phyloP scores from a whole-genome alignment of 148 eudicot species.

The Arbutus unedo region DNA sequence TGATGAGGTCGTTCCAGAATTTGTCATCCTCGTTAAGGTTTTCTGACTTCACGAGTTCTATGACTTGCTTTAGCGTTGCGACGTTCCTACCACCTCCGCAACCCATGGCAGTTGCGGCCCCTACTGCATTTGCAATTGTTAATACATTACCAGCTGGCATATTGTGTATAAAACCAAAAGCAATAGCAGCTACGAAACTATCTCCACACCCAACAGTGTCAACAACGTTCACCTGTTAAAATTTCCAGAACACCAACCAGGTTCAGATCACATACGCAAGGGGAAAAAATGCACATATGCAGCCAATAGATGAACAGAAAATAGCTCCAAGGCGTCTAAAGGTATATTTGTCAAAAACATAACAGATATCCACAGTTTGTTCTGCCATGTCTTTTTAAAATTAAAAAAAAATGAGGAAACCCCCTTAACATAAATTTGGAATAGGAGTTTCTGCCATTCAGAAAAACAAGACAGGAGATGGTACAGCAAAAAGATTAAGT shows the following conservation, averaged over 20 bases:
- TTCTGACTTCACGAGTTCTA: slow-evolving; percentile 49
- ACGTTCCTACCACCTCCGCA: slow-evolving; percentile 96
- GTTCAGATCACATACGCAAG: not conserved
- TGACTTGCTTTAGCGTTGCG: slow-evolving; percentile 53
- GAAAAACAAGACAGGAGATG: too few relatives aligned
- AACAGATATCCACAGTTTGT: not conserved
- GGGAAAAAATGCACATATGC: not conserved
- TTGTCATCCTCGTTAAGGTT: slow-evolving; percentile 62
- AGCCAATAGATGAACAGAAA: not conserved
- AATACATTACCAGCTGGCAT: slow-evolving; percentile 62
- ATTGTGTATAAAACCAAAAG: slow-evolving; percentile 77
- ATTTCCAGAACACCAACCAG: slow-evolving; percentile 15
- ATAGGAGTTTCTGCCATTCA: not conserved
- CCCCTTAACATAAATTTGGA: not conserved
- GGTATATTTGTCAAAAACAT: not conserved
- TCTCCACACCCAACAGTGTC: slow-evolving; percentile 99
- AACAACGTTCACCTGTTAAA: slow-evolving; percentile 58
- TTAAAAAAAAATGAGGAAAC: not conserved
- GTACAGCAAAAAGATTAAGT: not conserved
- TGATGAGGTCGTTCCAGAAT: slow-evolving; percentile 58
- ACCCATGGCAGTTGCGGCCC: slow-evolving; percentile 98
- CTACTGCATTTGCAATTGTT: slow-evolving; percentile 90
- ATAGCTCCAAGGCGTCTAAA: not conserved
- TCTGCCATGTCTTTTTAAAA: not conserved
- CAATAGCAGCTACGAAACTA: slow-evolving; percentile 93